Base-by-base conservation (phyloP, 1,284 basidiomycete species). In the Cerioporus squamosus region DNA sequence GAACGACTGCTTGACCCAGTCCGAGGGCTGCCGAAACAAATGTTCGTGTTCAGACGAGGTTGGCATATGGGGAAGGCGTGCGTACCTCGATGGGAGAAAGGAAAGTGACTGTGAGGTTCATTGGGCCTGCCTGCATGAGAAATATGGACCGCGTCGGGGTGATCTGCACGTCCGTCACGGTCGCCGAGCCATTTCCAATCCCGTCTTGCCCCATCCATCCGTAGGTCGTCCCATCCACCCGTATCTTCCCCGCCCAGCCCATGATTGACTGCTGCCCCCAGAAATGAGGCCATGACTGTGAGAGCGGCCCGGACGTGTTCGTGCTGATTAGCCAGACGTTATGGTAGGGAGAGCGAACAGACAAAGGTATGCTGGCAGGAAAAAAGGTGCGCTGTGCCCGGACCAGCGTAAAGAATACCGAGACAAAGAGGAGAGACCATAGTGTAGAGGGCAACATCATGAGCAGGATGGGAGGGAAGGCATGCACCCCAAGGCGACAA, bases 1-100 rank as follows among this genome's bases (percentile, higher is more conserved):
- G 14, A 75, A 53, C 12, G 73, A 75, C 60, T 77, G 71, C 24
- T 66, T 63, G 48, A 72, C 65, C 53, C 68, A 63, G 64, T 77
- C 72, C 8, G 61, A 61, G 0, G 74, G 70, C 69, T 76, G 38
- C 7, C 29, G 17, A n/a, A 14, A 7, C 18, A 22, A 12, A n/a
- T 4, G 4, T n/a, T 22, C 1, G 8, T 18, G 9, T 10, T 43
- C 17, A 18, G n/a, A 20, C n/a, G 40, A 15, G 18, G 12, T 14
- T 43, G 17, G 17, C 7, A n/a, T 10, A n/a, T 20, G 22, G 15
- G 20, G 33, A 36, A 9, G 5, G 14, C 12, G 10, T 14, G 33
- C 61, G 20, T 23, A 68, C 67, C 58, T 68, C 67, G 18, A 68
- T 60, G 8, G 67, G 67, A 45, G 56, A 60, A 17, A 68, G 55